phyloP scores from a whole-genome alignment of 768 basidiomycete species.

The Leucosporidium scottii region DNA sequence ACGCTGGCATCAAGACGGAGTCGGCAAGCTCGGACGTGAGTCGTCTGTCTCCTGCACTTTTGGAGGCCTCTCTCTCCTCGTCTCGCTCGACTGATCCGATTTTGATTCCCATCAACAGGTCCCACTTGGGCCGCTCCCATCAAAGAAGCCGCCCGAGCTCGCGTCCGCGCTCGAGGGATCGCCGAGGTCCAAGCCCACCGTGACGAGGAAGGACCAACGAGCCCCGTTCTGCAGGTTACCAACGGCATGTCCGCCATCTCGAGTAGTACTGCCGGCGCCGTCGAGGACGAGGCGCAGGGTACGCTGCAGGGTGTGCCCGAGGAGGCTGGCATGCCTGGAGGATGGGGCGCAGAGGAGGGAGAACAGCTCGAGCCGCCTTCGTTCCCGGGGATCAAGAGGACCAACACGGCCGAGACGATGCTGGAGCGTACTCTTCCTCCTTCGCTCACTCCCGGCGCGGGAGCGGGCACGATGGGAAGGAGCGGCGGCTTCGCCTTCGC shows the following conservation, averaged over 20 bases:
- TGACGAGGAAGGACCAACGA: neutral
- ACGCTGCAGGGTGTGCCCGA: neutral
- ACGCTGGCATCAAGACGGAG: conserved; percentile 79
- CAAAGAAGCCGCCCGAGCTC: conserved; percentile 60
- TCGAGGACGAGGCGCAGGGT: conserved; percentile 15
- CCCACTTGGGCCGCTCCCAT: conserved; percentile 83
- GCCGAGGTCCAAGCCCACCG: conserved; percentile 53
- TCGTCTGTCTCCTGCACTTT: conserved; percentile 17
- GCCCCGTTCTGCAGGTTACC: conserved; percentile 23
- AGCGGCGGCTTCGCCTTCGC: neutral
- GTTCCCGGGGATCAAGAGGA: neutral
- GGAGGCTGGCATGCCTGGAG: neutral
- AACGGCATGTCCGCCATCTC: conserved; percentile 29
- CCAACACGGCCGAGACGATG: conserved; percentile 21
- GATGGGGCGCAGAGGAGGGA: conserved; percentile 1
- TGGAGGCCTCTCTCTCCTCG: neutral
- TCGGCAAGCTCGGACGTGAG: conserved; percentile 81
- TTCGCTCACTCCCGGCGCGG: neutral
- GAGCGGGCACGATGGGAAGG: too few species aligned
- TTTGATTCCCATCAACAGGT: neutral
- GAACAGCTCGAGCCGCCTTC: neutral
- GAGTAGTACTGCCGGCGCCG: conserved; percentile 11
- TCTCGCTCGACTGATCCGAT: neutral
- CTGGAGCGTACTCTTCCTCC: conserved; percentile 7
- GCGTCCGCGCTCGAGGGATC: conserved; percentile 58